Conservation (phyloP, 2,329 filamentous ascomycete genomes). For the Ambrosiella beaveri region DNA sequence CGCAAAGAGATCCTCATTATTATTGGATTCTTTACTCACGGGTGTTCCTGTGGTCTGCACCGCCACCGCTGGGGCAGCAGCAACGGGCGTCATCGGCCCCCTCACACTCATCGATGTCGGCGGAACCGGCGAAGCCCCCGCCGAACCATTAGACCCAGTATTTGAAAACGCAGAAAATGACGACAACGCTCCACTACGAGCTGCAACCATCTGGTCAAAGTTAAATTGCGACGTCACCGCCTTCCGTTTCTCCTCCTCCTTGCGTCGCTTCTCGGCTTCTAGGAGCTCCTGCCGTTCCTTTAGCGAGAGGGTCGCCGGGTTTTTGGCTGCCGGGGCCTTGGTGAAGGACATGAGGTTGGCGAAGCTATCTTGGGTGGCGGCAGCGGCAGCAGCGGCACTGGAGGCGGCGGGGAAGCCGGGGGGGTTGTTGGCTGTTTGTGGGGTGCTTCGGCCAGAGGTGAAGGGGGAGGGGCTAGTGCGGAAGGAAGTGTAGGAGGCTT, state of each 20-base stretch:
- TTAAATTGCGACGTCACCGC: slow-evolving; percentile 65
- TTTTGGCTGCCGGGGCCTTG: slow-evolving; percentile 26
- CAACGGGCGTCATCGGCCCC: too few species aligned
- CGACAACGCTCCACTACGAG: slow-evolving; percentile 37
- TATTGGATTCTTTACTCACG: slow-evolving; percentile 4
- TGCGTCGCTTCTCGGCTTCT: slow-evolving; percentile 47
- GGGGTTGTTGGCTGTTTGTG: slow-evolving; percentile 16
- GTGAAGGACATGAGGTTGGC: slow-evolving; percentile 52
- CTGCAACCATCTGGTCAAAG: slow-evolving; percentile 52
- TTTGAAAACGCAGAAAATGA: slow-evolving; percentile 1
- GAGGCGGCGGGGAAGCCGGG: background rate
- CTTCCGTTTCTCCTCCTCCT: slow-evolving; percentile 56
- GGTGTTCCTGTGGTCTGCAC: slow-evolving; percentile 1
- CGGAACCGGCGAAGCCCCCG: slow-evolving; percentile 14
- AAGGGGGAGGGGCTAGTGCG: slow-evolving; percentile 39
- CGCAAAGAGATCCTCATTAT: slow-evolving; percentile 45
- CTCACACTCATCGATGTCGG: slow-evolving; percentile 11
- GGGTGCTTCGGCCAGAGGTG: slow-evolving; percentile 38
- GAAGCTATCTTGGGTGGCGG: slow-evolving; percentile 50
- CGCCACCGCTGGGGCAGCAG: background rate
- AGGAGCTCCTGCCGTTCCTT: slow-evolving; percentile 59
- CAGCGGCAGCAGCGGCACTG: slow-evolving; percentile 10
- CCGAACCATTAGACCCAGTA: slow-evolving; percentile 15
- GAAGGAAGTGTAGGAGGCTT: slow-evolving; percentile 31
- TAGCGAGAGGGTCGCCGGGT: slow-evolving; percentile 44